Evolutionary conservation across 768 basidiomycete species (phyloP), one percentile per base, ranked within the genome.

Genomic region (Phaeolepiota aurea): DNA sequence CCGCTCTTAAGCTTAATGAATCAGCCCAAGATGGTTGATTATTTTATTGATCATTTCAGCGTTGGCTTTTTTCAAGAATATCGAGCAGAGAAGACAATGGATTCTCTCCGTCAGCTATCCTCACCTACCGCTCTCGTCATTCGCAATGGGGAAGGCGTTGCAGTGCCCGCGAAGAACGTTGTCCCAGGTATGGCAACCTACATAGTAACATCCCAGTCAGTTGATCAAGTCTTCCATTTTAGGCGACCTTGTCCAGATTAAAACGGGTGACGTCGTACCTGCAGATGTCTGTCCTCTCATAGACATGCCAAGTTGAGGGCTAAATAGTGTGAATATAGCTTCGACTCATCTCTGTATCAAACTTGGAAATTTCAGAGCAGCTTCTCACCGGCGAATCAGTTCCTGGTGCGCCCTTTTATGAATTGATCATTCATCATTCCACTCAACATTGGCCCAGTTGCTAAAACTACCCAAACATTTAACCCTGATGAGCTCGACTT

Each of bases 361-460:
- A 72, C 47, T 57, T 74, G 21, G 72, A 74, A 51, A 57, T 64
- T 18, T 71, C 70, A 28, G 74, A 77, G 46, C 69, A 71, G 18
- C 59, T 75, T 11, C 55, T 77, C 33, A 77, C 74, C 0, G 73
- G 72, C 43, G 74, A 75, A 52, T 69, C 69, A 11, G 48, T 74
- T 23, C 74, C 73, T 32, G 72, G 61, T 61, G 37, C 31, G 50
- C 22, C 15, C 12, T 36, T 34, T 3, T 3, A 31, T 16, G 11
- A 7, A 37, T 2, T 31, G n/a, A 20, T 28, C 30, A 35, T 13
- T 37, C 12, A 13, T n/a, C n/a, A n/a, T 16, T 38, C 32, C n/a
- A n/a, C 3, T 31, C 20, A 11, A 1, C 10, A 32, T 30, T 36
- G 16, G 30, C 18, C 21, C 32, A 64, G 65, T 75, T n/a, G 44